Evolutionary conservation across 768 basidiomycete species (phyloP).

Genomic region (Cubamyces sp.): DNA sequence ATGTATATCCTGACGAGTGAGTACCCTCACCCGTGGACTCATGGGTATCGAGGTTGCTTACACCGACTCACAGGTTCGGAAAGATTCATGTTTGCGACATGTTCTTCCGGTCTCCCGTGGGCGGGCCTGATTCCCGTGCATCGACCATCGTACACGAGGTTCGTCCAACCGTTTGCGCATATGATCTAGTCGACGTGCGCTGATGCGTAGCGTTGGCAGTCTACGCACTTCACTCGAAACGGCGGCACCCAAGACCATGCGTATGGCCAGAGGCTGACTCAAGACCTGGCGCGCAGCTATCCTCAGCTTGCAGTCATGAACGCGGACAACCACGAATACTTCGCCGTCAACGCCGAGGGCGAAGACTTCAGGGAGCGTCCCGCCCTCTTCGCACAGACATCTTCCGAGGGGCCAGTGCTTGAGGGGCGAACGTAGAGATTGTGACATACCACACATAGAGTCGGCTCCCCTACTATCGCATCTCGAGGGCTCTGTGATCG

Average conservation of each 20-base stretch:
- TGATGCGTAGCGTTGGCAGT: slow-evolving; percentile 4
- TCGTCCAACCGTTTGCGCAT: background rate
- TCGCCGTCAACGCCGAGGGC: slow-evolving; percentile 4
- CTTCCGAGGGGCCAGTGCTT: background rate
- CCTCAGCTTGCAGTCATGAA: slow-evolving; percentile 41
- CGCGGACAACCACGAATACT: slow-evolving; percentile 44
- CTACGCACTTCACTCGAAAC: slow-evolving; percentile 46
- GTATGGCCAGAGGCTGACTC: slow-evolving; percentile 45
- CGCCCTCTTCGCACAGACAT: background rate
- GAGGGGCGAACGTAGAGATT: background rate
- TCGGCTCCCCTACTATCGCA: too few relatives aligned
- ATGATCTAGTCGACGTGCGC: background rate
- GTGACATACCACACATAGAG: too few relatives aligned
- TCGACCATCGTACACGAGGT: slow-evolving; percentile 22
- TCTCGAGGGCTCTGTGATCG: too few relatives aligned
- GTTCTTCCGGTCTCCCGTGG: slow-evolving; percentile 25
- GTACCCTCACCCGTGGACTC: background rate
- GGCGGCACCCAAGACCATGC: slow-evolving; percentile 46
- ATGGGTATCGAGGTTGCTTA: background rate
- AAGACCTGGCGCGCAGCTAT: slow-evolving; percentile 42
- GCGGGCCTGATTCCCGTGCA: slow-evolving; percentile 48
- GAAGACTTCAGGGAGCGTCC: background rate
- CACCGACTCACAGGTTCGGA: background rate
- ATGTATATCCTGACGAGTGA: slow-evolving; percentile 14
- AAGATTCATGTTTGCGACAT: slow-evolving; percentile 8